phyloP scores from a whole-genome alignment of 1,284 basidiomycete species.

The Apiotrichum mycotoxinovorans region DNA sequence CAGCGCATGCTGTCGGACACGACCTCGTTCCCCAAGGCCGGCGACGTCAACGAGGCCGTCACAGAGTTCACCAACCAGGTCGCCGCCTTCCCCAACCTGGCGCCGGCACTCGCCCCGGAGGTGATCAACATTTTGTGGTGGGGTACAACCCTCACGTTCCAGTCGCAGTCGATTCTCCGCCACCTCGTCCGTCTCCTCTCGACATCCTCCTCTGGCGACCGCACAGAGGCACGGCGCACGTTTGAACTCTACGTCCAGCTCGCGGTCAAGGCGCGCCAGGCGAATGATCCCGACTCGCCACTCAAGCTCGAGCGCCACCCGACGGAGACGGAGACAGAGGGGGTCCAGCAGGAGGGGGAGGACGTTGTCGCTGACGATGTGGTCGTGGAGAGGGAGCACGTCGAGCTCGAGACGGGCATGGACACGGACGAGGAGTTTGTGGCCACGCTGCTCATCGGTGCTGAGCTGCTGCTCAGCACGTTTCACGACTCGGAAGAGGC shows the following conservation, averaged over 20 bases:
- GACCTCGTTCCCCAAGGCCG: constrained; percentile 78
- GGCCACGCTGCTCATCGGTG: constrained; percentile 66
- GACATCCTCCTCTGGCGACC: constrained; percentile 61
- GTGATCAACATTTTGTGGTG: constrained; percentile 72
- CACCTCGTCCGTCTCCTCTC: constrained; percentile 73
- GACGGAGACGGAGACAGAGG: constrained; percentile 16
- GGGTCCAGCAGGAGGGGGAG: constrained; percentile 26
- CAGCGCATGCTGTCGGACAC: constrained; percentile 62
- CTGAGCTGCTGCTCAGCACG: constrained; percentile 63
- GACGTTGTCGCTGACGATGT: background rate
- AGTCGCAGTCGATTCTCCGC: constrained; percentile 75
- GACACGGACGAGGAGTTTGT: constrained; percentile 70
- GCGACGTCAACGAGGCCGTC: constrained; percentile 72
- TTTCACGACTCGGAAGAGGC: constrained; percentile 44
- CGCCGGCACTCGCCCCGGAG: constrained; percentile 42
- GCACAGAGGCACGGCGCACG: constrained; percentile 66
- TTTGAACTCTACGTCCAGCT: constrained; percentile 79
- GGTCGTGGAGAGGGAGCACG: constrained; percentile 34
- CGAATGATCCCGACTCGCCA: constrained; percentile 51
- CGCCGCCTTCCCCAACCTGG: constrained; percentile 69
- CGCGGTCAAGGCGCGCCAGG: constrained; percentile 71
- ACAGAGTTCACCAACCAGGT: constrained; percentile 79
- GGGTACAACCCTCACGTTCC: constrained; percentile 86
- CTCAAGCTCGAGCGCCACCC: constrained; percentile 43
- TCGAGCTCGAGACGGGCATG: constrained; percentile 14